A percentile compares a stretch with the other conserved stretches of the same genome.
Conservation (phyloP, 495 filamentous ascomycete species). For the Neurospora intermedia region DNA sequence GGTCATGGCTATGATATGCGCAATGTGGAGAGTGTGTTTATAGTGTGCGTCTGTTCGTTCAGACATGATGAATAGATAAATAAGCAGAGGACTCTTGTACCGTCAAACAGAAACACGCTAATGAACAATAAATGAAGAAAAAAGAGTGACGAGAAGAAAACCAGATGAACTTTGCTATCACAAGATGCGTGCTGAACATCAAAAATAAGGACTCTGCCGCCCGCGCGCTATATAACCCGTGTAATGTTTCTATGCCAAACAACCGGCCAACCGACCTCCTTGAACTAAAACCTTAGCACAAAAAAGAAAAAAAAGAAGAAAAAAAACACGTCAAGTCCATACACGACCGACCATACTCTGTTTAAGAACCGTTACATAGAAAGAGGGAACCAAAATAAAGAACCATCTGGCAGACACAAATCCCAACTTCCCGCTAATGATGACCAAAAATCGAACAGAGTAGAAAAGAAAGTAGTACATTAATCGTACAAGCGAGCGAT, state of each 20-base stretch:
- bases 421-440: not conserved
- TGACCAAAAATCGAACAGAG: not conserved
- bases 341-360: not conserved
- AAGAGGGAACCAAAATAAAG: not conserved
- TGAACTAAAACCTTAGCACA: not conserved
- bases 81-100: not conserved
- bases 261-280: not conserved
- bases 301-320: no score
- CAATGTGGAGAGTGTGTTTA: not conserved
- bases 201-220: not conserved
- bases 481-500: not conserved
- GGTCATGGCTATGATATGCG: not conserved
- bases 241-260: not conserved
- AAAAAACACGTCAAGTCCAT: not conserved
- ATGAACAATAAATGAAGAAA: not conserved
- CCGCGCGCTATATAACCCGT: not conserved
- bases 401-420: not conserved
- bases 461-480: not conserved
- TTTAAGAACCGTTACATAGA: not conserved
- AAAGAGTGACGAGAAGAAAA: not conserved
- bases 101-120: not conserved
- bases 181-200: no score
- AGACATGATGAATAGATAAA: not conserved
- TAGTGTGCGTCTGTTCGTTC: not conserved
- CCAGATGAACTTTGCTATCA: no score